Evolutionary conservation across 176 grass and related monocot species (phyloP).

Genomic region (Musa beccarii): DNA sequence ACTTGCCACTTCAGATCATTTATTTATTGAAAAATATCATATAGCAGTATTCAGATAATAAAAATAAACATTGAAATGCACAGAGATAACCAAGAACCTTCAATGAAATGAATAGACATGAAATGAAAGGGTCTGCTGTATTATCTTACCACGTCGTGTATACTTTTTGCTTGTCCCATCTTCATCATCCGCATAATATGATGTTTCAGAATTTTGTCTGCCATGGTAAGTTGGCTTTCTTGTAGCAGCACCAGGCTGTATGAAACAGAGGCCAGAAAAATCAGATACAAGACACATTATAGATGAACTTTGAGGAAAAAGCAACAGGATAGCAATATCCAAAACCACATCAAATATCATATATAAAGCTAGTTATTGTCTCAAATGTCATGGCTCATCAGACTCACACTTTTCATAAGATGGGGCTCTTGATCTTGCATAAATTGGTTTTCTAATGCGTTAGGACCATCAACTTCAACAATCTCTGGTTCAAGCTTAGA

Average conservation of each 20-base stretch:
- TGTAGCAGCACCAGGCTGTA: conserved; percentile 74
- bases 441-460: conserved; percentile 40
- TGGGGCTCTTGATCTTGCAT: conserved; percentile 51
- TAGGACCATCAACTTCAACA: conserved; percentile 85
- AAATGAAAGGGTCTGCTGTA: neutral
- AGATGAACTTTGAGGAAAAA: neutral
- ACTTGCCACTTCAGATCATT: neutral
- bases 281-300: neutral
- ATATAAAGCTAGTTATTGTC: neutral
- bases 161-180: conserved; percentile 91
- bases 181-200: conserved; percentile 97
- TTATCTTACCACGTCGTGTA: conserved; percentile 66
- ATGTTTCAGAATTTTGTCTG: conserved; percentile 81
- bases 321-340: neutral
- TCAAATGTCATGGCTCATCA: conserved; percentile 35
- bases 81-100: neutral
- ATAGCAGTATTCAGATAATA: neutral
- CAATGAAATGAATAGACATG: neutral
- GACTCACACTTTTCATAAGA: conserved; percentile 70
- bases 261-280: conserved; percentile 21
- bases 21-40: neutral
- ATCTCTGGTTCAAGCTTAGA: conserved; percentile 60
- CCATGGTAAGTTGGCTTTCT: conserved; percentile 69
- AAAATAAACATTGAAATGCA: neutral
- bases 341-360: neutral